These are phyloP conservation scores for Peniophora sp. DNA, from an alignment of 1,284 basidiomycete species.

Conservation along the genomic window DNA sequence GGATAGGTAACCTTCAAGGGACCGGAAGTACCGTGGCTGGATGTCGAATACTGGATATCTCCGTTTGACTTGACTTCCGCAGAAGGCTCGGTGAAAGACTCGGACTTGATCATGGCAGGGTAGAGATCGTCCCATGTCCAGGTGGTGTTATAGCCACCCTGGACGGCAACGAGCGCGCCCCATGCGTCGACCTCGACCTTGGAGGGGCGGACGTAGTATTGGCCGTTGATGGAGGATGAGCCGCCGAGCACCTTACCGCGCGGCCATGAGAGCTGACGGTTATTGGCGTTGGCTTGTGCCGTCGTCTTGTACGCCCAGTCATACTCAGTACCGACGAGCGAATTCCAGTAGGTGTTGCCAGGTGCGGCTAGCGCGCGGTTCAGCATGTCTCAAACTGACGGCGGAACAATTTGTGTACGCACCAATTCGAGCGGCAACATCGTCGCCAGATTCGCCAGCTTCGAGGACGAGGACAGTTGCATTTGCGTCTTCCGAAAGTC, in stretches of 20 bases:
- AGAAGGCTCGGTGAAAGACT: conserved; percentile 34
- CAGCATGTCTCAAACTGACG: not conserved
- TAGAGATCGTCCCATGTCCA: conserved; percentile 54
- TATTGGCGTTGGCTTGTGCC: conserved; percentile 34
- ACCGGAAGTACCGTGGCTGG: conserved; percentile 36
- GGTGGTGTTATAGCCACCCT: conserved; percentile 24
- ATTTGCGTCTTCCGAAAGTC: conserved; percentile 18
- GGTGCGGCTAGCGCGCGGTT: conserved; percentile 32
- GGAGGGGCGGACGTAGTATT: conserved; percentile 55
- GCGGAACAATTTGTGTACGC: conserved; percentile 8
- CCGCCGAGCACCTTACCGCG: conserved; percentile 68
- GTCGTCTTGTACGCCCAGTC: conserved; percentile 60
- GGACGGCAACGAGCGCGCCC: conserved; percentile 32
- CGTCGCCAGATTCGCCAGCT: conserved; percentile 43
- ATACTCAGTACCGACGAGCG: conserved; percentile 40
- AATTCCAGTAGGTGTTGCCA: conserved; percentile 41
- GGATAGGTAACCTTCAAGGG: conserved; percentile 42
- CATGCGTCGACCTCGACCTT: conserved; percentile 48
- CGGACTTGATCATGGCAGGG: conserved; percentile 44
- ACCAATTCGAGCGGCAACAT: conserved; percentile 31
- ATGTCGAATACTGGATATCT: conserved; percentile 31
- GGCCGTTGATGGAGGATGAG: conserved; percentile 63
- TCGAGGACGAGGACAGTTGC: conserved; percentile 32
- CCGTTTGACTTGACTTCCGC: conserved; percentile 24
- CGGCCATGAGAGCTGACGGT: conserved; percentile 41